These are phyloP conservation scores for Geotrichum reessii DNA, from an alignment of 1,139 yeast genomes.

Conservation along the genomic window DNA sequence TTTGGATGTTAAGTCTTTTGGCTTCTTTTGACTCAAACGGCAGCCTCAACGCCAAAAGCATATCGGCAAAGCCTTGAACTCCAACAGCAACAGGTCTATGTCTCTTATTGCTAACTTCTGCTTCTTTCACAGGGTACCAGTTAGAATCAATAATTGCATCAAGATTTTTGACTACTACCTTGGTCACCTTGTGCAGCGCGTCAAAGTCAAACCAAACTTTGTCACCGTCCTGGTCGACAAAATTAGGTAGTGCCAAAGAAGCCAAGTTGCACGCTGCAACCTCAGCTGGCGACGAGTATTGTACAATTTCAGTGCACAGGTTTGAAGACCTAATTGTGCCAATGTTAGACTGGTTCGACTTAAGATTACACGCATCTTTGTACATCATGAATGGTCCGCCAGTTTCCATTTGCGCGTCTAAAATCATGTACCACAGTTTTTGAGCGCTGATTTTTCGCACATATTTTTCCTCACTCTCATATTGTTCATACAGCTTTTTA, in stretches of 20 bases:
- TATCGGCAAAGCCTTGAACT: slow-evolving; percentile 76
- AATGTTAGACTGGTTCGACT: slow-evolving; percentile 70
- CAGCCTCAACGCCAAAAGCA: slow-evolving; percentile 55
- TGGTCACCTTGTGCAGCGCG: slow-evolving; percentile 55
- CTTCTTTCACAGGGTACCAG: slow-evolving; percentile 58
- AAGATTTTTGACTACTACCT: slow-evolving; percentile 58
- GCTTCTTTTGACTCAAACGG: slow-evolving; percentile 67
- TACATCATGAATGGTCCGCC: slow-evolving; percentile 80
- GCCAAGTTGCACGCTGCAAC: slow-evolving; percentile 82
- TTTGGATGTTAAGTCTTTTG: slow-evolving; percentile 53
- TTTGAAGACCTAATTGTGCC: slow-evolving; percentile 77
- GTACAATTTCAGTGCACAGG: slow-evolving; percentile 77
- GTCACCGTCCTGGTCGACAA: slow-evolving; percentile 39
- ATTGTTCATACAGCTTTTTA: slow-evolving; percentile 53
- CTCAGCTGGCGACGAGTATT: slow-evolving; percentile 70
- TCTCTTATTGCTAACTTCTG: slow-evolving; percentile 53
- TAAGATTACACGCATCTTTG: slow-evolving; percentile 73
- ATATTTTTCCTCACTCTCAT: slow-evolving; percentile 58
- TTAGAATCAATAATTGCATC: slow-evolving; percentile 64
- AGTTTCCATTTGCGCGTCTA: slow-evolving; percentile 77
- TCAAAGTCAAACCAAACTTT: slow-evolving; percentile 49
- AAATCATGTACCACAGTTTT: slow-evolving; percentile 67
- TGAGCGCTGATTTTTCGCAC: slow-evolving; percentile 61
- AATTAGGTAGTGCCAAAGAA: slow-evolving; percentile 68
- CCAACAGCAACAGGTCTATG: slow-evolving; percentile 77